Conservation (phyloP, 208 protist genomes). For the Naegleria fowleri region DNA sequence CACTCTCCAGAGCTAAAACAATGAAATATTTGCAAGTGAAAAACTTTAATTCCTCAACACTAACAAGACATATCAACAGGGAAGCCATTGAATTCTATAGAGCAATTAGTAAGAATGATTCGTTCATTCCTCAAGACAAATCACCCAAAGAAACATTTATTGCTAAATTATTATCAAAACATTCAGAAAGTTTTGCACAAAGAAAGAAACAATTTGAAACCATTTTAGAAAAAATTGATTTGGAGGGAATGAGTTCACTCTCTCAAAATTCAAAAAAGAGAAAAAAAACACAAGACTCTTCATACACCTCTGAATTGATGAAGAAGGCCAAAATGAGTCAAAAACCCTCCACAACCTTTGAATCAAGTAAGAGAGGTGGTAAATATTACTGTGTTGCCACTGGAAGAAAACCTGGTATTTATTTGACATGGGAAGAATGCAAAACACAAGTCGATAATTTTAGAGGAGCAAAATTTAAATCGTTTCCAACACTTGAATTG, state of each 20-base stretch:
- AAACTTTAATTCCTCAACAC: not conserved
- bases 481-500: not conserved
- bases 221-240: not conserved
- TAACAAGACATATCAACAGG: not conserved
- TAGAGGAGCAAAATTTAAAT: slow-evolving; percentile 13
- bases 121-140: not conserved
- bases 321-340: not conserved
- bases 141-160: not conserved
- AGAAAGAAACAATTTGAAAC: not conserved
- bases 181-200: not conserved
- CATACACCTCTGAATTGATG: not conserved
- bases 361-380: not conserved
- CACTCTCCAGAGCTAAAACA: not conserved
- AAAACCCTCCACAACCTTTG: not conserved
- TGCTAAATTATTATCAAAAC: not conserved
- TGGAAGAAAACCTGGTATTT: not conserved
- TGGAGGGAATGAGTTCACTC: not conserved
- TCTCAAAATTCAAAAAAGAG: not conserved
- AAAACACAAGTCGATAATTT: not conserved
- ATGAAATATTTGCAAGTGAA: slow-evolving; percentile 18
- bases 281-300: not conserved
- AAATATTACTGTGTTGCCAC: slow-evolving; percentile 1
- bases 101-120: not conserved
- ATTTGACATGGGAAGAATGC: not conserved
- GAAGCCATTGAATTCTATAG: not conserved